Evolutionary conservation across 768 basidiomycete genomes (phyloP), one percentile per base, ranked within the genome.

Genomic region (Hydnum rufescens): DNA sequence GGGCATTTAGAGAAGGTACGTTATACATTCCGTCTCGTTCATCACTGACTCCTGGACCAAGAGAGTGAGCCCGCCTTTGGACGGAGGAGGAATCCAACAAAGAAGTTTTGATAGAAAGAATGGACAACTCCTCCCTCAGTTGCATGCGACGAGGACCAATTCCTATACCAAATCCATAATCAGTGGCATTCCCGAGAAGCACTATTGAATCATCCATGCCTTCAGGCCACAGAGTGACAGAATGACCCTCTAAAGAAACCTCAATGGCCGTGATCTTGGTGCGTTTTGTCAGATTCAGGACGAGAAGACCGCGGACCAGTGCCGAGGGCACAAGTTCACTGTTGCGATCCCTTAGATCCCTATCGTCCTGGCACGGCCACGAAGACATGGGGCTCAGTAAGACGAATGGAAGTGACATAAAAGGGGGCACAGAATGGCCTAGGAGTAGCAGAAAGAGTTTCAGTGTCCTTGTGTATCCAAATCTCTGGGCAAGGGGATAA

Each of bases 261-360:
- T 80, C 80, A 53, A 99, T 90, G 59, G 78, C 82, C 30, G 82
- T 79, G 58, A 99, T 79, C 63, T 78, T 78, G 51, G 78, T 89
- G 0, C 89, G 78, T 62, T 93, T 93, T 29, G 69, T 68, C 36
- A 83, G 65, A 13, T 67, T 70, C 54, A 85, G 66, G 1, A 74
- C 76, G 53, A 84, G 68, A 3, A 83, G 65, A 5, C 82, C 82
- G 47, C 82, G 67, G 8, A 85, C 66, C 60, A 78, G 65, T 18
- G 82, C 75, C 1, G 73, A 72, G 4, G 66, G 63, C 3, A 66
- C 67, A 59, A 75, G 73, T 48, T 70, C n/a, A n/a, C 53, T 8
- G 44, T 13, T 50, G 13, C 25, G 49, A 5, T 13, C 30, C 8
- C 30, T 13, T 8, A 8, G 25, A 30, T 5, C 6, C 23, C 13